phyloP scores from a whole-genome alignment of 148 eudicot genomes.

The Rhododendron kiyosumense region DNA sequence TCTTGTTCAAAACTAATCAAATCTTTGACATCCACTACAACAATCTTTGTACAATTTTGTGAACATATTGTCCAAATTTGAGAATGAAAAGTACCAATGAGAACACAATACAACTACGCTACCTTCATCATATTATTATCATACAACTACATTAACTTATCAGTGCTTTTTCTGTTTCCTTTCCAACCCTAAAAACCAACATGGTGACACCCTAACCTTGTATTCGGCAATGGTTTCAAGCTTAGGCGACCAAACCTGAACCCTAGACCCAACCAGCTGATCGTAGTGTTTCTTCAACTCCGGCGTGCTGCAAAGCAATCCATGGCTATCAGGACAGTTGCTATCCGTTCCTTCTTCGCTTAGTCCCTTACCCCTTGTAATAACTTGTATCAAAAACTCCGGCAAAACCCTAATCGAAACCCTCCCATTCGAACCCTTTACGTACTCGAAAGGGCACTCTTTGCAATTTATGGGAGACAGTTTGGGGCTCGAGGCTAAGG shows the following conservation, averaged over 20 bases:
- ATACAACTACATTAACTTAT: not conserved
- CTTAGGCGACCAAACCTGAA: slow-evolving; percentile 70
- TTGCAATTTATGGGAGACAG: slow-evolving; percentile 21
- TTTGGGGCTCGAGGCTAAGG: slow-evolving; percentile 20
- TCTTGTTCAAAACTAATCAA: not conserved
- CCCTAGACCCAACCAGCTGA: slow-evolving; percentile 55
- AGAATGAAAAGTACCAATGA: not conserved
- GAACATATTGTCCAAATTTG: not conserved
- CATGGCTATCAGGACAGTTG: not conserved
- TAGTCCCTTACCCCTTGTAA: slow-evolving; percentile 20
- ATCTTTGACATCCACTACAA: not conserved
- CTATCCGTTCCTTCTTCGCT: not conserved
- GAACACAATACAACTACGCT: no score
- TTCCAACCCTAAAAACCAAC: slow-evolving; percentile 44
- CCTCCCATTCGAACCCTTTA: slow-evolving; percentile 58
- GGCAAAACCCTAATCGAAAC: slow-evolving; percentile 68
- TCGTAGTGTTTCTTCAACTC: slow-evolving; percentile 72
- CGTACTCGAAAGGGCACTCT: slow-evolving; percentile 54
- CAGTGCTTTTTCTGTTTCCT: slow-evolving; percentile 33
- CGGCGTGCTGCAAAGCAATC: slow-evolving; percentile 66
- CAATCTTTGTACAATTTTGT: not conserved
- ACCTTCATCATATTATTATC: no score
- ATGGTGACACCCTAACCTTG: slow-evolving; percentile 55
- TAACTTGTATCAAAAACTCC: slow-evolving; percentile 46
- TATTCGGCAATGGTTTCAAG: slow-evolving; percentile 66